Conservation (phyloP, 192 early-diverging fungal species). For the Haplosporangium gracile region DNA sequence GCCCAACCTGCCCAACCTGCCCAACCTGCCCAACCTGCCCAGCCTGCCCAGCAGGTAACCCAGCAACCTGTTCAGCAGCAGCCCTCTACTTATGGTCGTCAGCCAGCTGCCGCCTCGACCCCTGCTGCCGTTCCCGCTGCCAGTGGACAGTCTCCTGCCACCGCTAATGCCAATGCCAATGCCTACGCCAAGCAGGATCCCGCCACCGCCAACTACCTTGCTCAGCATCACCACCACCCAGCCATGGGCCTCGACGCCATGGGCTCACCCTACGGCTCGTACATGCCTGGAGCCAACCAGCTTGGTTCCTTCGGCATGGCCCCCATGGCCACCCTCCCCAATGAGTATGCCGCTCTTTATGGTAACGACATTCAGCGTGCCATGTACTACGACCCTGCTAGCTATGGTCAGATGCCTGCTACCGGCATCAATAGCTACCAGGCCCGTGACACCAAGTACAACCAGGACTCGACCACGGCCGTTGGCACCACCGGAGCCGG, state of each 20-base stretch:
- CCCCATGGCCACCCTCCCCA: slow-evolving; percentile 65
- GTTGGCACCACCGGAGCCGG: slow-evolving; percentile 49
- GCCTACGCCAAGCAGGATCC: slow-evolving; percentile 44
- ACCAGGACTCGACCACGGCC: slow-evolving; percentile 52
- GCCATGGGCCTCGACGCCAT: slow-evolving; percentile 64
- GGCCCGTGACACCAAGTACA: slow-evolving; percentile 65
- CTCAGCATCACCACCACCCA: slow-evolving; percentile 61
- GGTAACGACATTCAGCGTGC: slow-evolving; percentile 76
- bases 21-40: slow-evolving; percentile 21
- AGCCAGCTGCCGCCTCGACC: not conserved
- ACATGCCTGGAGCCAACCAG: slow-evolving; percentile 62
- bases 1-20: slow-evolving; percentile 33
- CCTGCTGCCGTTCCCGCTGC: slow-evolving; percentile 21
- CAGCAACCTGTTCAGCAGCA: slow-evolving; percentile 5
- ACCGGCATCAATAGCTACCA: slow-evolving; percentile 67
- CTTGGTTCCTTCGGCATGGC: slow-evolving; percentile 68
- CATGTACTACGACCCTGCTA: slow-evolving; percentile 70
- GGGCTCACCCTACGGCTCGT: slow-evolving; percentile 65
- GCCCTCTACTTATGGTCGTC: slow-evolving; percentile 23
- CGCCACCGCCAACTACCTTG: slow-evolving; percentile 64
- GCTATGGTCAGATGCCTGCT: slow-evolving; percentile 70
- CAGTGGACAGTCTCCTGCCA: slow-evolving; percentile 8
- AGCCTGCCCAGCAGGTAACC: slow-evolving; percentile 23
- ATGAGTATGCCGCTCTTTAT: slow-evolving; percentile 71
- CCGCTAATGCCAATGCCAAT: slow-evolving; percentile 24